These are phyloP conservation scores for Rubia yunnanensis DNA, from an alignment of 257 asterid species.

Conservation along the genomic window DNA sequence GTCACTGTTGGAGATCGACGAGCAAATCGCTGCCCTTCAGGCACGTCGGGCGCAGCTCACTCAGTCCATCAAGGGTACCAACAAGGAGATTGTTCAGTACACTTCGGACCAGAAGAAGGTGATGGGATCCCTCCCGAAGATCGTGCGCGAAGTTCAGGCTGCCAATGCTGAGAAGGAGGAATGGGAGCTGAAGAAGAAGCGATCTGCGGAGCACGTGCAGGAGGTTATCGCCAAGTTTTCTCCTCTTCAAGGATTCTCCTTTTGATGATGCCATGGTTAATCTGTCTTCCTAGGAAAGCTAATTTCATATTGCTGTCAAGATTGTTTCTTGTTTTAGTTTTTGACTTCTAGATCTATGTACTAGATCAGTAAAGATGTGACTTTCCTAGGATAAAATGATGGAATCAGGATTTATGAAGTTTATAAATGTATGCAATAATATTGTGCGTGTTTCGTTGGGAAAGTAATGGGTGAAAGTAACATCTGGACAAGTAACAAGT, in stretches of 20 bases:
- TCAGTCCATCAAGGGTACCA: slow-evolving; percentile 15
- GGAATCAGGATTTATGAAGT: no score
- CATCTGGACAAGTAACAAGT: no score
- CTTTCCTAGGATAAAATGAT: no score
- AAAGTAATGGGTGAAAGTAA: no score
- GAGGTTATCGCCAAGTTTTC: slow-evolving; percentile 26
- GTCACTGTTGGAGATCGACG: slow-evolving; percentile 23
- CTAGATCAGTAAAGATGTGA: neutral
- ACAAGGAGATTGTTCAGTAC: slow-evolving; percentile 15
- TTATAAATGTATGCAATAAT: no score
- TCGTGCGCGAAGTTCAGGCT: slow-evolving; percentile 29
- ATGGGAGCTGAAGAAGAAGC: slow-evolving; percentile 29
- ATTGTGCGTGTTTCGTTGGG: no score
- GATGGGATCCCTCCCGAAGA: slow-evolving; percentile 21
- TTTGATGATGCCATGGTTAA: slow-evolving; percentile 2
- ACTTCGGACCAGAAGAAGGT: slow-evolving; percentile 16
- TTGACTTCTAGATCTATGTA: neutral
- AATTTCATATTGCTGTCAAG: neutral
- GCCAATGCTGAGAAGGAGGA: slow-evolving; percentile 23
- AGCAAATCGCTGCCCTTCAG: slow-evolving; percentile 25
- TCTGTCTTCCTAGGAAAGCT: neutral
- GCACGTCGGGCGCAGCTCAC: slow-evolving; percentile 19
- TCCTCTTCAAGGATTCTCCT: slow-evolving; percentile 29
- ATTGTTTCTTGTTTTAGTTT: neutral
- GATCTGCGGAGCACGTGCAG: slow-evolving; percentile 22